A percentile compares a stretch with the other conserved stretches of the same genome.
Evolutionary conservation across 1,139 yeast species (phyloP).

Genomic region (Yarrowia galli): DNA sequence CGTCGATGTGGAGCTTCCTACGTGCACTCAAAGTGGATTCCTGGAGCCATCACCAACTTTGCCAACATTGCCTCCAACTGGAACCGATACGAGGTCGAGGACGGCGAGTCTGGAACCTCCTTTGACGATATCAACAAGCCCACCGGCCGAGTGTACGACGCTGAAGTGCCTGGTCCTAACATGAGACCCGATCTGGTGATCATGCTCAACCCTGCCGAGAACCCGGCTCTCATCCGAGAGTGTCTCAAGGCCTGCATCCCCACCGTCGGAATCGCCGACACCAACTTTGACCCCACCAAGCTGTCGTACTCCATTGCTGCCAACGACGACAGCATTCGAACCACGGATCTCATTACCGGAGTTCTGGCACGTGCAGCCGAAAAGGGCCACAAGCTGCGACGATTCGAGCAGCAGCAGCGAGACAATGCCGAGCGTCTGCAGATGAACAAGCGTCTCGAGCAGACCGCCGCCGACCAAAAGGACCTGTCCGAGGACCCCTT

Average conservation of each 20-base stretch:
- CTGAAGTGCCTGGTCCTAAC: slow-evolving; percentile 34
- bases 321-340: slow-evolving; percentile 90
- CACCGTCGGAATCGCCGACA: slow-evolving; percentile 91
- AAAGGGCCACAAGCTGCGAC: slow-evolving; percentile 65
- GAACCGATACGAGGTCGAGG: slow-evolving; percentile 71
- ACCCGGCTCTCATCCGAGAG: slow-evolving; percentile 80
- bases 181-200: slow-evolving; percentile 86
- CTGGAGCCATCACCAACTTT: slow-evolving; percentile 92
- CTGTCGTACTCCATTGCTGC: slow-evolving; percentile 96
- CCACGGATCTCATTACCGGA: slow-evolving; percentile 80
- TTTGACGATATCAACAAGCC: slow-evolving; percentile 46
- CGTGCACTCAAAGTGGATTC: slow-evolving; percentile 88
- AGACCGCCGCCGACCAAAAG: not conserved
- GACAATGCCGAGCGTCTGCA: slow-evolving; percentile 29
- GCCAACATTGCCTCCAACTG: slow-evolving; percentile 68
- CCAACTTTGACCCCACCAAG: slow-evolving; percentile 88
- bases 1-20: slow-evolving; percentile 77
- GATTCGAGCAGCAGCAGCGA: slow-evolving; percentile 46
- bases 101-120: slow-evolving; percentile 57
- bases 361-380: slow-evolving; percentile 86
- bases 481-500: not conserved
- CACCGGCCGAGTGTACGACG: slow-evolving; percentile 60
- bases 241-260: slow-evolving; percentile 86
- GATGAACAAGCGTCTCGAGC: slow-evolving; percentile 7
- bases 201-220: slow-evolving; percentile 85